Base-by-base conservation (phyloP, 257 asterid genomes). In the Ocimum tenuiflorum region DNA sequence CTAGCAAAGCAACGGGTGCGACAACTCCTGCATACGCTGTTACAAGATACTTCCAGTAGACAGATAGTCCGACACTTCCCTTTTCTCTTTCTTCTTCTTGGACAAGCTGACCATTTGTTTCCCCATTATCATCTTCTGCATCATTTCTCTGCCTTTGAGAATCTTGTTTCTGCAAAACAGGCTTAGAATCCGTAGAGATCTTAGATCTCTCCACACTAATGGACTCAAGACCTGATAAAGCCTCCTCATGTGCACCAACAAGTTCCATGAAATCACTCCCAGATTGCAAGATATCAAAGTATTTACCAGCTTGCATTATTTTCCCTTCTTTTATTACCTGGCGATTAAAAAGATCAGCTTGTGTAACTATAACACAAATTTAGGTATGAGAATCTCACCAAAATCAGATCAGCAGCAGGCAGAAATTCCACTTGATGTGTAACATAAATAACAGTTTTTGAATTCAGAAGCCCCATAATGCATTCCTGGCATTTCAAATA, bases 11-110 rank as follows among this genome's bases (percentile, higher is more conserved):
- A 41, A 89, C 42, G 11, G 97, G 96, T 11, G 83, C 91, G 10
- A 92, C 81, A 22, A 82, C 79, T 33, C 99, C 99, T 43, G 95
- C 86, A 48, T 82, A 87, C 6, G 95, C 97, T 0, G 82, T 79
- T 13, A 83, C 87, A 31, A 92, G 59, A 58, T 89, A 92, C 29
- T 86, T 86, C 96, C 97, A 89, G 70, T 92, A 92, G 45, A 92
- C 86, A 7, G 81, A 69, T 27, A 84, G 39, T 22, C 95, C 90
- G 23, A 89, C 91, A 23, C 67, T 82, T 27, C 99, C 99, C 64
- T 84, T 89, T 79, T 84, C 97, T 69, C 99, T 81, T 77, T 89
- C 99, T 76, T 92, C 99, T 74, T 92, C 97, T 79, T 92, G 85
- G 55, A 92, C 95, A 47, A 92, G 87, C 77, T 89, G 96, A 29